These are phyloP conservation scores for Solanum hybrid DNA, from an alignment of 305 asterid species.

Conservation along the genomic window DNA sequence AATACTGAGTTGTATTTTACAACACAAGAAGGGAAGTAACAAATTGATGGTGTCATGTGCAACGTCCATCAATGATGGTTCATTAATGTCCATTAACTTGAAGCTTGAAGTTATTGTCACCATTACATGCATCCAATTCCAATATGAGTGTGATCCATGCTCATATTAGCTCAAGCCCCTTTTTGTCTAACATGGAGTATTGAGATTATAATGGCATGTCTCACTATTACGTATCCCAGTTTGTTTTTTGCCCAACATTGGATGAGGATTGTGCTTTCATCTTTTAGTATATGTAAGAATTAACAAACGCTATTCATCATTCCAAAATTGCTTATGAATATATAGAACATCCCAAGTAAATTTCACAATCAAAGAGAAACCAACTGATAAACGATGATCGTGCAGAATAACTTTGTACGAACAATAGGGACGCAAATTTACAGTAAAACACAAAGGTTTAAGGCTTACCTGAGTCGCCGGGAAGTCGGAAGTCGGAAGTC, in stretches of 20 bases:
- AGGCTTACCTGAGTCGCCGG: neutral
- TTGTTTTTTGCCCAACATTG: neutral
- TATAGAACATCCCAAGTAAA: neutral
- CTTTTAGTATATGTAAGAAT: neutral
- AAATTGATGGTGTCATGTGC: neutral
- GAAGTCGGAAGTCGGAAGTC: neutral
- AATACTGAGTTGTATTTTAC: neutral
- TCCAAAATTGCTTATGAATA: neutral
- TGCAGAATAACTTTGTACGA: neutral
- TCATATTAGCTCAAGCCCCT: neutral
- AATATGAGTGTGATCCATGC: neutral
- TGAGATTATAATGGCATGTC: no score
- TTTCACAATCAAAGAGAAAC: neutral
- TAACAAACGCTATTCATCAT: neutral
- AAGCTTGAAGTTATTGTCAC: neutral
- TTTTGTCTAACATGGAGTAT: neutral
- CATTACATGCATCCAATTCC: neutral
- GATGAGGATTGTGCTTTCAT: neutral
- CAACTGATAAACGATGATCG: neutral
- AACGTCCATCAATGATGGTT: neutral
- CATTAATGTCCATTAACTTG: neutral
- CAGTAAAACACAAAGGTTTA: neutral
- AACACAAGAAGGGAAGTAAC: neutral
- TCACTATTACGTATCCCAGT: neutral
- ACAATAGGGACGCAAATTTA: neutral